Conservation (phyloP, 768 basidiomycete genomes). For the Pleurotus tuber-regium region DNA sequence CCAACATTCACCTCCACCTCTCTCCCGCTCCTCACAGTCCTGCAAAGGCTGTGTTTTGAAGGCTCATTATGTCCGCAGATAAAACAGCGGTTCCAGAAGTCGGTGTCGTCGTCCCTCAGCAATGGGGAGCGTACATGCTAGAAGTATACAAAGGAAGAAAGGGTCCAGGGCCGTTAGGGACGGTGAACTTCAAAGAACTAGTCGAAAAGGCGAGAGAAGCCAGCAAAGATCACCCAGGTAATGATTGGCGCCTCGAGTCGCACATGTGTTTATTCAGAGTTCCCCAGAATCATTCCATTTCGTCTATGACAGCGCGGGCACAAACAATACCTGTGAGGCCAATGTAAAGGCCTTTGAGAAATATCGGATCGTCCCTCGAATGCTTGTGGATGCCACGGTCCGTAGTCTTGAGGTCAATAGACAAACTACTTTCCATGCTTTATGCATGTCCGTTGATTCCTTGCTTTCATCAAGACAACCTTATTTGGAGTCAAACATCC, state of each 20-base stretch:
- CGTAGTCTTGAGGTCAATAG: conserved; percentile 56
- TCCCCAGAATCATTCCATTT: conserved; percentile 64
- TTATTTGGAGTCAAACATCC: conserved; percentile 65
- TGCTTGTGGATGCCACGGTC: conserved; percentile 61
- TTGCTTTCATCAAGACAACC: conserved; percentile 44
- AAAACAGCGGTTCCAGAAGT: background rate
- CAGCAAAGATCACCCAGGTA: conserved; percentile 55
- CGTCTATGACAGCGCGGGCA: conserved; percentile 74
- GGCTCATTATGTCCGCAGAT: background rate
- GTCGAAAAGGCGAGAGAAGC: conserved; percentile 62
- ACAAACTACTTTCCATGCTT: background rate
- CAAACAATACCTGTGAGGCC: conserved; percentile 57
- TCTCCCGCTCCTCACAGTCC: too few relatives aligned
- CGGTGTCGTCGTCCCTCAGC: conserved; percentile 2
- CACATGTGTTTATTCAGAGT: background rate
- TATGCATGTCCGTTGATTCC: background rate
- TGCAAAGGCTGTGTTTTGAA: background rate
- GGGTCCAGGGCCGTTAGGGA: conserved; percentile 49
- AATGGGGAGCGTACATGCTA: conserved; percentile 41
- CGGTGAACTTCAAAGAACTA: conserved; percentile 58
- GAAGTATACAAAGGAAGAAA: conserved; percentile 35
- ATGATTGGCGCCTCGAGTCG: conserved; percentile 13
- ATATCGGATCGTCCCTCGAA: conserved; percentile 74
- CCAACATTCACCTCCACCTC: too few relatives aligned
- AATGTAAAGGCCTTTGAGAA: conserved; percentile 63